Base-by-base conservation (phyloP, 2,329 filamentous ascomycete genomes). In the Didymella segeticola region DNA sequence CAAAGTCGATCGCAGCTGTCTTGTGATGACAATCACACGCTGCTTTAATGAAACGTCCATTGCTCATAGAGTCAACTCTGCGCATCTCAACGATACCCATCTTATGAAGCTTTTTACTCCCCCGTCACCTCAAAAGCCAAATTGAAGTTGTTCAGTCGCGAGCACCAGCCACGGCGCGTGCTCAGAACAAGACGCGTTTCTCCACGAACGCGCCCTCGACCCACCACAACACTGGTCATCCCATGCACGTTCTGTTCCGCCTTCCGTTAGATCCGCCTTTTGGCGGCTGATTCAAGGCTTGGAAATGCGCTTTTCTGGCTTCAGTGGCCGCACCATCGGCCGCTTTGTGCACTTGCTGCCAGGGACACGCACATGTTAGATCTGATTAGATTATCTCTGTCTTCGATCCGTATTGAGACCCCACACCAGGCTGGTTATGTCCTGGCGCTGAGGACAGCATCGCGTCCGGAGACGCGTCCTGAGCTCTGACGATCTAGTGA, bases 251-350 rank as follows among this genome's bases (percentile, higher is more conserved):
- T 56, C 60, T 52, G 45, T 61, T 63, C 64, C 62, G 58, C 43
- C 51, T 53, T 47, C 23, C 62, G 63, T 63, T 65, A 61, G 63
- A 55, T 49, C 53, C 52, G 57, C 47, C 46, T 58, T 52, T 49
- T 56, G 59, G 58, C 63, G 68, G 65, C 68, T 70, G 63, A 67
- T 62, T 63, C 53, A 64, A 41, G 58, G 60, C 66, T 71, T 71
- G 63, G 61, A 67, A 72, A 64, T 65, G 58, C 63, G 58, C 46
- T 43, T 42, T 51, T 47, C 48, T 31, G 48, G 48, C 51, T 46
- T 45, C 60, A 60, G 53, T 57, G 58, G 46, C 60, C 61, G 45
- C 58, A 48, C 26, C 39, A 54, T 49, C 41, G 48, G 48, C 51
- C 43, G 57, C 61, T 60, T 57, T 58, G 57, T 51, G 57, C 61